phyloP scores from a whole-genome alignment of 2,329 filamentous ascomycete genomes.

The Alternaria consortialis region DNA sequence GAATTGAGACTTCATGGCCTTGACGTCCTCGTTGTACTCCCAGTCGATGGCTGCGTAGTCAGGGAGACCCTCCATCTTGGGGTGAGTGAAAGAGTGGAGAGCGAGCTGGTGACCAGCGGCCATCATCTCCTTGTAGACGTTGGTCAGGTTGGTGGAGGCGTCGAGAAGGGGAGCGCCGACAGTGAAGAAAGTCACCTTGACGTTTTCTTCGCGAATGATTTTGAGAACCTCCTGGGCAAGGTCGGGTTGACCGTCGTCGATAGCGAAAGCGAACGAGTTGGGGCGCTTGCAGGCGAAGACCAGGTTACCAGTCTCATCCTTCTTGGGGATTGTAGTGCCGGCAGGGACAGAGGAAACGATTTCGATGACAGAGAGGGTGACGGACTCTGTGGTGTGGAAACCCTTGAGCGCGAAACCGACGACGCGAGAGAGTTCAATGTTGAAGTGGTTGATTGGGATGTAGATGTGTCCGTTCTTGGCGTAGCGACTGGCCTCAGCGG shows the following conservation, averaged over 20 bases:
- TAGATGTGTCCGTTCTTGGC: constrained; percentile 66
- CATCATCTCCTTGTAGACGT: constrained; percentile 71
- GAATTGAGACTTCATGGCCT: constrained; percentile 55
- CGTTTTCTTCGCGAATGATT: constrained; percentile 67
- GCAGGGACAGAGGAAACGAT: constrained; percentile 65
- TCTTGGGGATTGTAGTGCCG: constrained; percentile 63
- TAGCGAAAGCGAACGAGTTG: constrained; percentile 76
- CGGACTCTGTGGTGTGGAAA: constrained; percentile 64
- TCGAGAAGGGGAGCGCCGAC: constrained; percentile 71
- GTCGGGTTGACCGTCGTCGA: constrained; percentile 71
- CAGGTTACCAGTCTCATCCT: constrained; percentile 68
- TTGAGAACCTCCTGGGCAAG: constrained; percentile 68
- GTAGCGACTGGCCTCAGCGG: constrained; percentile 71
- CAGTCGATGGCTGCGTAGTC: constrained; percentile 65
- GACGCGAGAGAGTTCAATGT: constrained; percentile 64
- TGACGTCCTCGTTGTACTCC: constrained; percentile 68
- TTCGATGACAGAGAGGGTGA: constrained; percentile 67
- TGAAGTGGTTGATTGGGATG: constrained; percentile 73
- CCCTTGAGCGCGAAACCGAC: constrained; percentile 71
- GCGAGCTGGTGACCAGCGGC: constrained; percentile 72
- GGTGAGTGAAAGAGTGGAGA: constrained; percentile 73
- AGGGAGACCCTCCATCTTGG: constrained; percentile 68
- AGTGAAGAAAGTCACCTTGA: constrained; percentile 76
- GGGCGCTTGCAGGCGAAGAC: constrained; percentile 71
- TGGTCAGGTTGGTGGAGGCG: constrained; percentile 66